These are phyloP conservation scores for Blastomyces parvus DNA, from an alignment of 2,329 filamentous ascomycete species.

Conservation along the genomic window DNA sequence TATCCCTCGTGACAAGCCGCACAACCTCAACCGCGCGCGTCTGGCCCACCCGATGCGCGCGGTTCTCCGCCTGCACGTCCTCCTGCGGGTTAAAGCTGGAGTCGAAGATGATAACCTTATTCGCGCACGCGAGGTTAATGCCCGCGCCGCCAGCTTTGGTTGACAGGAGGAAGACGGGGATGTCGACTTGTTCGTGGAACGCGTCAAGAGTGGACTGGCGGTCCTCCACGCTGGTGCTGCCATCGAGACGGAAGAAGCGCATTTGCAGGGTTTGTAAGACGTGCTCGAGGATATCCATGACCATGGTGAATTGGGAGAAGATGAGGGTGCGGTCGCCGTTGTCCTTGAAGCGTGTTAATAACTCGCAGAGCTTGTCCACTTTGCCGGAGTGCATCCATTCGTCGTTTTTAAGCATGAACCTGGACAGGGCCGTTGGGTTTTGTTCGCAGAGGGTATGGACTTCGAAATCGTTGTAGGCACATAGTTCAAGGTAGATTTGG, in stretches of 20 bases:
- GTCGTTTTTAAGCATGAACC: constrained; percentile 49
- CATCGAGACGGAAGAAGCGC: constrained; percentile 76
- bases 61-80: constrained; percentile 95
- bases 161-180: constrained; percentile 84
- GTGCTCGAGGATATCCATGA: constrained; percentile 81
- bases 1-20: constrained; percentile 66
- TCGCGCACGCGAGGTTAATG: constrained; percentile 89
- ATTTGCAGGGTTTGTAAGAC: constrained; percentile 66
- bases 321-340: constrained; percentile 82
- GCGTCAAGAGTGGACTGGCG: constrained; percentile 82
- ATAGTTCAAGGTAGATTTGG: constrained; percentile 46
- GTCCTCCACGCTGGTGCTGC: constrained; percentile 67
- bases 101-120: constrained; percentile 97
- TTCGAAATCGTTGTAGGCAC: constrained; percentile 51
- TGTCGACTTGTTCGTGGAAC: constrained; percentile 65
- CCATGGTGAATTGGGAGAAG: constrained; percentile 86
- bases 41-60: constrained; percentile 90
- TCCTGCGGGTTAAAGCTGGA: constrained; percentile 97
- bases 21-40: constrained; percentile 84
- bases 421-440: constrained; percentile 43
- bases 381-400: constrained; percentile 74
- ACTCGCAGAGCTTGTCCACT: constrained; percentile 65
- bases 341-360: constrained; percentile 61
- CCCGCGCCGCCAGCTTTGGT: constrained; percentile 94
- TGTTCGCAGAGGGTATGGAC: constrained; percentile 50